Percentiles rank a stretch among this genome's conserved stretches.
phyloP scores from a whole-genome alignment of 2,329 filamentous ascomycete species.

The Colletotrichum camelliae region DNA sequence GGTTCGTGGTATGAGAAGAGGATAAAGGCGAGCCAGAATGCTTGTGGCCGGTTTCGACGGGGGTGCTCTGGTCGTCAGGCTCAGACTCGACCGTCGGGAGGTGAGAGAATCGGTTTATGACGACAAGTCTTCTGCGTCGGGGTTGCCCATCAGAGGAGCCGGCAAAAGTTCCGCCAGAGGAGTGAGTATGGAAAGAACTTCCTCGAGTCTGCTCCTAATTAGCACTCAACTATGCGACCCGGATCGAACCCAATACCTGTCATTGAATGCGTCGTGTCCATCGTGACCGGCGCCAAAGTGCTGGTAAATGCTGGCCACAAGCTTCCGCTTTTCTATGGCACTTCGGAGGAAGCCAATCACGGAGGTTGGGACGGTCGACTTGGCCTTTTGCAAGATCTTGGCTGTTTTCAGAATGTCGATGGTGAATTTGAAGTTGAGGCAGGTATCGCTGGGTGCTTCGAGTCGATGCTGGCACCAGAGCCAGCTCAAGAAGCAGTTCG shows the following conservation, averaged over 20 bases:
- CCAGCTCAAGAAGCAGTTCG: not conserved
- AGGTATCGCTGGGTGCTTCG: not conserved
- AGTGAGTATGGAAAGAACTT: not conserved
- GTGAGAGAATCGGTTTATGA: not conserved
- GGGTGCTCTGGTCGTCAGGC: accelerated
- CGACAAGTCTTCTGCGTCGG: not conserved
- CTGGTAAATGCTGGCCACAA: not conserved
- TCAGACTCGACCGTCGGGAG: not conserved
- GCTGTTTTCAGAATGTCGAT: not conserved
- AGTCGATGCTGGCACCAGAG: not conserved
- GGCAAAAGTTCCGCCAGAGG: not conserved
- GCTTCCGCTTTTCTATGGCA: not conserved
- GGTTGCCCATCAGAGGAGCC: not conserved
- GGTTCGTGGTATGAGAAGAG: not conserved
- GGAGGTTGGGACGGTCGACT: accelerated
- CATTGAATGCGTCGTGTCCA: not conserved
- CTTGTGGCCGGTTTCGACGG: not conserved
- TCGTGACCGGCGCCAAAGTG: not conserved
- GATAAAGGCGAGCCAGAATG: not conserved
- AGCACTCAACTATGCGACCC: too few relatives aligned
- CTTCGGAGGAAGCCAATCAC: not conserved
- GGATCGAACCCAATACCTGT: not conserved
- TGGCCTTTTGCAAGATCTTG: accelerated
- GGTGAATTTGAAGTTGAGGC: not conserved
- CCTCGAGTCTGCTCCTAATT: not conserved